Conservation (phyloP, 2,329 filamentous ascomycete genomes). For the Fusarium heterosporum region DNA sequence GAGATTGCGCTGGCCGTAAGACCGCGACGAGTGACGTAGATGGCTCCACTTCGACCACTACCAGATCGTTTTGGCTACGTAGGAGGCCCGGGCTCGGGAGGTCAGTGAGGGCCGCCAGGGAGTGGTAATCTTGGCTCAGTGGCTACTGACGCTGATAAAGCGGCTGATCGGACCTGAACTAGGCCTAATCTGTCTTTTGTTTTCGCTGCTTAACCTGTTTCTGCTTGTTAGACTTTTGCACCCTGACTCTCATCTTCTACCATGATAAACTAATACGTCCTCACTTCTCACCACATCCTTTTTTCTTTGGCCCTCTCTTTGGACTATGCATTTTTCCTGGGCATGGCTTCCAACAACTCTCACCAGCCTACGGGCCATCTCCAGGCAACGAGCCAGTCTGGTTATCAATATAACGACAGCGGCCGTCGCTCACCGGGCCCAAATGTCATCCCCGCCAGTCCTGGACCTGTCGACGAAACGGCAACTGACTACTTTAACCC, state of each 20-base stretch:
- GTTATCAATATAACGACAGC: not conserved
- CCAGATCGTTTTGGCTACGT: conserved; percentile 16
- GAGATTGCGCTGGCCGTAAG: conserved; percentile 18
- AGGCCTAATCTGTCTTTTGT: conserved; percentile 3
- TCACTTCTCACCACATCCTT: not conserved
- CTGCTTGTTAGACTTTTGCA: not conserved
- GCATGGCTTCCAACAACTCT: conserved; percentile 41
- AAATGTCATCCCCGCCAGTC: conserved; percentile 32
- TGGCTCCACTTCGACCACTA: not conserved
- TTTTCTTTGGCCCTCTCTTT: not conserved
- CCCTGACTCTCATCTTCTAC: not conserved
- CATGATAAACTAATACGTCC: not conserved
- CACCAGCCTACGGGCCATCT: conserved; percentile 38
- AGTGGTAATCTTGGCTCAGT: not conserved
- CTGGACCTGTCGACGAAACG: conserved; percentile 39
- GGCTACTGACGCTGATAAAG: conserved; percentile 1
- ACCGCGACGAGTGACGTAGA: conserved; percentile 13
- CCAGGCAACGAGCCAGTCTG: conserved; percentile 6
- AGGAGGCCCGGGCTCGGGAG: not conserved
- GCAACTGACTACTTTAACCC: conserved; percentile 44
- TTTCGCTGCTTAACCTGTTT: not conserved
- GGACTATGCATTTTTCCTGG: conserved; percentile 25
- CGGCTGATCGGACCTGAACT: conserved; percentile 20
- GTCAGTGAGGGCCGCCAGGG: not conserved
- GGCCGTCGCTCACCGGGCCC: conserved; percentile 34